Evolutionary conservation across 192 early-diverging fungal species (phyloP).

Genomic region (Entomortierella lignicola): DNA sequence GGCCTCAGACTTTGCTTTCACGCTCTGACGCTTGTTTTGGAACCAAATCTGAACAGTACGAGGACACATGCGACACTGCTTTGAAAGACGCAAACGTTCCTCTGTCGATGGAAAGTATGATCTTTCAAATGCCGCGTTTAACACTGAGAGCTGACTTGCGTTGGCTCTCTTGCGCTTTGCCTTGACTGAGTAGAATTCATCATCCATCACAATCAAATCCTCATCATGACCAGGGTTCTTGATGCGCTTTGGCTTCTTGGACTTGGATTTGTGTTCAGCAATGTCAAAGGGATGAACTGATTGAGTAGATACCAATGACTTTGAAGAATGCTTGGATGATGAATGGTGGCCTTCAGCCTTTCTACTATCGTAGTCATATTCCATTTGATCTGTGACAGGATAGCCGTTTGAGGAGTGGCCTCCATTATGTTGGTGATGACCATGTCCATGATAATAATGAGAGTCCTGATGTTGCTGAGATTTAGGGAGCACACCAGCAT

Average conservation of each 20-base stretch:
- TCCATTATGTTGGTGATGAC: background rate
- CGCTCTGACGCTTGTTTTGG: constrained; percentile 90
- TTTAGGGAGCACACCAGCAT: constrained; percentile 39
- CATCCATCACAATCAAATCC: constrained; percentile 45
- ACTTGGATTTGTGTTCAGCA: constrained; percentile 13
- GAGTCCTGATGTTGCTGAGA: constrained; percentile 25
- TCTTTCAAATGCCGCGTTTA: constrained; percentile 81
- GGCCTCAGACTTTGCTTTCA: constrained; percentile 40
- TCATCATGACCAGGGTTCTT: constrained; percentile 42
- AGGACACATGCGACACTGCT: constrained; percentile 88
- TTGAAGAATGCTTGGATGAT: constrained; percentile 4
- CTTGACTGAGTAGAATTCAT: constrained; percentile 59
- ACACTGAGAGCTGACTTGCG: constrained; percentile 80
- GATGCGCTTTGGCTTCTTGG: constrained; percentile 49
- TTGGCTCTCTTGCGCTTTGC: constrained; percentile 87
- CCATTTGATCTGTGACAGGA: background rate
- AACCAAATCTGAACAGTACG: constrained; percentile 98
- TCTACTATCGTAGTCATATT: constrained; percentile 8
- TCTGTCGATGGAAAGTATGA: constrained; percentile 89
- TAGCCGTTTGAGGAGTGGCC: background rate
- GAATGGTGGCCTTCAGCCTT: background rate
- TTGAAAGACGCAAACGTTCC: constrained; percentile 79
- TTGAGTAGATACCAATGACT: constrained; percentile 2
- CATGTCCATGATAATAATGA: constrained; percentile 9
- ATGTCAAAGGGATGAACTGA: constrained; percentile 52